phyloP scores from a whole-genome alignment of 2,329 filamentous ascomycete genomes.

The Arthrinium phaeospermum region DNA sequence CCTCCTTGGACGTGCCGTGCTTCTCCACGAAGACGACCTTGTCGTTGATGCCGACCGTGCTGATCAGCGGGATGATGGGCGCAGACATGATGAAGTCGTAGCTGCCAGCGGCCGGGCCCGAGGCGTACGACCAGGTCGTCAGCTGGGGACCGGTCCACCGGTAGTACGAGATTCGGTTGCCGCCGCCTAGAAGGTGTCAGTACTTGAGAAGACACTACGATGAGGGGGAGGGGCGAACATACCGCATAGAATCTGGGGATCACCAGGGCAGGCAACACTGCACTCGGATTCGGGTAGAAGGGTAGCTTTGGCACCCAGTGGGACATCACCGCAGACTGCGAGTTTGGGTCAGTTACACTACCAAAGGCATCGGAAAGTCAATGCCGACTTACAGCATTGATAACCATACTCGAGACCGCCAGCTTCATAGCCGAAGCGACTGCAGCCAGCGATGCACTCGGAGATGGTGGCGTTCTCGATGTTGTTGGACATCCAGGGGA shows the following conservation, averaged over 20 bases:
- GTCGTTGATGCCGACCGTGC: constrained; percentile 54
- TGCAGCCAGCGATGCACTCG: constrained; percentile 47
- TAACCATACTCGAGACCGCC: constrained; percentile 51
- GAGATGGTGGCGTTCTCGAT: constrained; percentile 46
- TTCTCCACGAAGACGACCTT: constrained; percentile 63
- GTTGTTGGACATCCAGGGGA: constrained; percentile 46
- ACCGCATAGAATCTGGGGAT: constrained; percentile 44
- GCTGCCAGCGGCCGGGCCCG: constrained; percentile 54
- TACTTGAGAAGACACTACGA: neutral
- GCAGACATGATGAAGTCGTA: constrained; percentile 61
- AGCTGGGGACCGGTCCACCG: constrained; percentile 51
- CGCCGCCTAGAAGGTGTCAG: constrained; percentile 35
- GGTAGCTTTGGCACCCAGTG: neutral
- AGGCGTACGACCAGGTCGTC: constrained; percentile 56
- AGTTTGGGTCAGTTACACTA: neutral
- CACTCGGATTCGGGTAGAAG: constrained; percentile 45
- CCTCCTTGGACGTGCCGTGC: constrained; percentile 57
- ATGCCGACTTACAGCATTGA: constrained; percentile 39
- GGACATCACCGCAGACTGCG: constrained; percentile 43
- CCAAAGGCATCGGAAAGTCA: neutral
- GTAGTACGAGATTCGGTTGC: constrained; percentile 54
- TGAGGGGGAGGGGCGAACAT: constrained; percentile 26
- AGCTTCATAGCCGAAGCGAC: constrained; percentile 47
- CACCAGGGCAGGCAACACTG: constrained; percentile 41
- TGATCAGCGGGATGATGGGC: constrained; percentile 60